Evolutionary conservation across 2,329 filamentous ascomycete genomes (phyloP), one percentile per base, ranked within the genome.

Genomic region (Colletotrichum tropicicola): DNA sequence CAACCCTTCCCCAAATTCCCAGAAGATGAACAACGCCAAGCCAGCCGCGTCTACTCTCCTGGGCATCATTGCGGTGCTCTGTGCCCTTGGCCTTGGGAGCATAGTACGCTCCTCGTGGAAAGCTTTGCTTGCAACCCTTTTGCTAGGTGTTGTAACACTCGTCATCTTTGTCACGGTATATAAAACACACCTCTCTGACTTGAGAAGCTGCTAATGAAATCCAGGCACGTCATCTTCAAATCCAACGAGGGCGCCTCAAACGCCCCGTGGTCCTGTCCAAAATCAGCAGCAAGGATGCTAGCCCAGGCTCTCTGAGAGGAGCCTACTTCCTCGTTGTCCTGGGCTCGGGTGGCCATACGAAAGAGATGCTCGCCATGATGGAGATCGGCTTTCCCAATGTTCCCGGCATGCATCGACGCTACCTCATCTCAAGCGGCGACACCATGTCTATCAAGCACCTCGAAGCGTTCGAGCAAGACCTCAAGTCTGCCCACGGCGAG

Each of bases 271-370:
- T 8, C 15, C 54, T 70, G n/a, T 68, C 54, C 12, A 8, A 10
- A 32, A 21, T 4, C 3, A 15, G 19, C 13, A 21, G 17, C 51
- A 37, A 59, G 17, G 55, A n/a, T 49, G 39, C n/a, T 59, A 47
- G 43, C 52, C 70, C 10, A 49, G 59, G 37, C 6, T 30, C 43
- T 21, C 67, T 73, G 17, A 73, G 72, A 5, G 69, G 71, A 4
- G 78, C 79, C 25, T 86, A 94, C 76, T 82, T 94, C 57, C 82
- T 97, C 30, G 87, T 97, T 68, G 90, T 98, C 25, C 90, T 98
- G 23, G 96, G 96, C 55, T 97, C 92, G 3, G 96, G 96, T 30
- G 96, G 96, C 1, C 96, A 99, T 79, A 98, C 96, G 0, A 90
- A 93, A 49, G 96, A 99, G 78, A 97, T 99, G 92, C 84, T 97